Conservation (phyloP, 495 filamentous ascomycete species). For the Hypomontagnella monticulosa region DNA sequence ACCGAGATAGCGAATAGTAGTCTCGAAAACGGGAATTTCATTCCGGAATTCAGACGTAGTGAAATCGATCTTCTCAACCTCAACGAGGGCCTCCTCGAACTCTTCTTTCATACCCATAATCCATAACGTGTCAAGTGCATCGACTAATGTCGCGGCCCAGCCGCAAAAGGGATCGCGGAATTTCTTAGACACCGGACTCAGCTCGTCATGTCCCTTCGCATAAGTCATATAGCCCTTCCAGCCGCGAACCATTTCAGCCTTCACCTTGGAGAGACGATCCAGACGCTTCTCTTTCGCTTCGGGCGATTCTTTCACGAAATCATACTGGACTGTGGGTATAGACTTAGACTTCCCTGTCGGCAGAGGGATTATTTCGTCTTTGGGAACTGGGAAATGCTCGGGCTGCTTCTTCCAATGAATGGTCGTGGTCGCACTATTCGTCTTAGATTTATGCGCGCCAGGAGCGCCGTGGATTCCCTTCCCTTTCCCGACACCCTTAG, state of each 20-base stretch:
- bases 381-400: slow-evolving; percentile 78
- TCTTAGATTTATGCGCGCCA: slow-evolving; percentile 20
- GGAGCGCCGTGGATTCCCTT: slow-evolving; percentile 33
- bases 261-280: slow-evolving; percentile 73
- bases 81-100: slow-evolving; percentile 84
- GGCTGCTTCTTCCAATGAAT: slow-evolving; percentile 75
- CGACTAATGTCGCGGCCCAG: slow-evolving; percentile 92
- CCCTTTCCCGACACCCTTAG: slow-evolving; percentile 27
- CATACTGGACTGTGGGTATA: slow-evolving; percentile 80
- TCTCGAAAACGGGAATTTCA: slow-evolving; percentile 85
- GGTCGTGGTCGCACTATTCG: slow-evolving; percentile 38
- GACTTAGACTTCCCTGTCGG: slow-evolving; percentile 73
- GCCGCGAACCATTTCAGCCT: slow-evolving; percentile 76
- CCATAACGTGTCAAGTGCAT: slow-evolving; percentile 88
- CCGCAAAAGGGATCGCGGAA: slow-evolving; percentile 84
- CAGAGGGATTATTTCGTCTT: slow-evolving; percentile 74
- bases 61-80: slow-evolving; percentile 86
- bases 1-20: slow-evolving; percentile 86
- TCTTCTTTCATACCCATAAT: slow-evolving; percentile 88
- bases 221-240: slow-evolving; percentile 86
- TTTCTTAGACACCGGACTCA: slow-evolving; percentile 72
- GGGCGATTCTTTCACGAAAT: slow-evolving; percentile 70
- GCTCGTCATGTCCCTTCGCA: slow-evolving; percentile 88
- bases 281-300: slow-evolving; percentile 69
- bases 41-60: slow-evolving; percentile 70